Conservation (phyloP, 108 stramenopile species). For the Skeletonema tropicum region DNA sequence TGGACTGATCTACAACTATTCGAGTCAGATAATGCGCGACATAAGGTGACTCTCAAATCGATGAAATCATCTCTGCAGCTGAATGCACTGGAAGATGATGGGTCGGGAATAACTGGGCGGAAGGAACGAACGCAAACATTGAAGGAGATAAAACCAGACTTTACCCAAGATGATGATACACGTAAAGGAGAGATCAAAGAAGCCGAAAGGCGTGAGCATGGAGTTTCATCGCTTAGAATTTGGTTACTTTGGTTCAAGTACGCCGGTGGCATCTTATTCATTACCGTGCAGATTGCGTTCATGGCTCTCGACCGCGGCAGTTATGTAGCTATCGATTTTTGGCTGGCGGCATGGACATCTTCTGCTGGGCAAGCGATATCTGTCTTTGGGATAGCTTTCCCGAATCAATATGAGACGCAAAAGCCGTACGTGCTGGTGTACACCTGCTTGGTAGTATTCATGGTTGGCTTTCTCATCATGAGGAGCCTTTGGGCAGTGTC, state of each 20-base stretch:
- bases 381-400: slow-evolving; percentile 55
- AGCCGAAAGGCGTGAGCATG: slow-evolving; percentile 71
- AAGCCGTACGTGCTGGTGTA: slow-evolving; percentile 56
- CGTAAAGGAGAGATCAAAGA: slow-evolving; percentile 51
- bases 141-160: not conserved
- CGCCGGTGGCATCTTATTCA: slow-evolving; percentile 73
- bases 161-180: slow-evolving; percentile 15
- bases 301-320: slow-evolving; percentile 67
- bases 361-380: slow-evolving; percentile 41
- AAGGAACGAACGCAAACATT: not conserved
- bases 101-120: not conserved
- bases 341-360: slow-evolving; percentile 79
- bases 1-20: slow-evolving; percentile 63
- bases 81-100: slow-evolving; percentile 15
- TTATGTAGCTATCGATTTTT: slow-evolving; percentile 75
- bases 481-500: slow-evolving; percentile 52
- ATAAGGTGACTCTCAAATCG: slow-evolving; percentile 52
- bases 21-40: slow-evolving; percentile 34
- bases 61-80: slow-evolving; percentile 65
- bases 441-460: slow-evolving; percentile 34
- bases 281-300: slow-evolving; percentile 43
- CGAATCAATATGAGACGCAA: slow-evolving; percentile 66
- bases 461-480: slow-evolving; percentile 35
- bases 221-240: slow-evolving; percentile 57
- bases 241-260: slow-evolving; percentile 77